phyloP scores from a whole-genome alignment of 1,284 basidiomycete genomes.

The Naganishia liquefaciens region DNA sequence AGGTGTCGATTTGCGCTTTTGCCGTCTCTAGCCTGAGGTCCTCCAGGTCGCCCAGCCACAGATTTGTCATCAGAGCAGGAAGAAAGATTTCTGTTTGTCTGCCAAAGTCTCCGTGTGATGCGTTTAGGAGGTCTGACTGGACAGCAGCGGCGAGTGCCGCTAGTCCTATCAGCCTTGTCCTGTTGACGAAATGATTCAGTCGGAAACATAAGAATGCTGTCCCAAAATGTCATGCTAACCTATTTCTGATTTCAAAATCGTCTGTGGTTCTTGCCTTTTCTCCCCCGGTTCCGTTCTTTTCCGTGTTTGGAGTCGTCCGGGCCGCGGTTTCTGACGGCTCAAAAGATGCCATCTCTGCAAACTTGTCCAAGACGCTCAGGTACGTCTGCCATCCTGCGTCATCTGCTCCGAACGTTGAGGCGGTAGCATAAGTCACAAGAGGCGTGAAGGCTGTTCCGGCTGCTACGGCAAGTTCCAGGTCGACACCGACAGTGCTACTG shows the following conservation, averaged over 20 bases:
- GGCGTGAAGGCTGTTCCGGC: conserved; percentile 83
- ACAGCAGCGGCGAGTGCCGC: conserved; percentile 78
- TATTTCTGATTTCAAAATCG: conserved; percentile 31
- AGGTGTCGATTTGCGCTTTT: conserved; percentile 66
- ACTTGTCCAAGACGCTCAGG: conserved; percentile 66
- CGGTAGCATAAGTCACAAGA: conserved; percentile 89
- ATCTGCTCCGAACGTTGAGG: conserved; percentile 75
- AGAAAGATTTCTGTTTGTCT: conserved; percentile 72
- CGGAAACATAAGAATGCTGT: conserved; percentile 19
- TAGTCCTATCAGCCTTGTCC: conserved; percentile 81
- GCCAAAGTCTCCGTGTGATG: conserved; percentile 71
- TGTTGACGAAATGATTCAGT: conserved; percentile 46
- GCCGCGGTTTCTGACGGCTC: not conserved
- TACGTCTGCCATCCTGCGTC: conserved; percentile 70
- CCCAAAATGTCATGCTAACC: conserved; percentile 24
- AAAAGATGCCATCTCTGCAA: conserved; percentile 61
- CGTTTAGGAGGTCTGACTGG: conserved; percentile 81
- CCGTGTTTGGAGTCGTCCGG: conserved; percentile 48
- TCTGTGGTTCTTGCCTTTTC: conserved; percentile 39
- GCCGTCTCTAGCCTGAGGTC: conserved; percentile 66
- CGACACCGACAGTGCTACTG: conserved; percentile 48
- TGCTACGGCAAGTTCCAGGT: conserved; percentile 81
- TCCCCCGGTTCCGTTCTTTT: conserved; percentile 59
- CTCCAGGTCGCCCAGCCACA: conserved; percentile 65
- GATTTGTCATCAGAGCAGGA: conserved; percentile 69